Evolutionary conservation across 441 rosid species (phyloP).

Genomic region (Pelargonium myrrhifolium): DNA sequence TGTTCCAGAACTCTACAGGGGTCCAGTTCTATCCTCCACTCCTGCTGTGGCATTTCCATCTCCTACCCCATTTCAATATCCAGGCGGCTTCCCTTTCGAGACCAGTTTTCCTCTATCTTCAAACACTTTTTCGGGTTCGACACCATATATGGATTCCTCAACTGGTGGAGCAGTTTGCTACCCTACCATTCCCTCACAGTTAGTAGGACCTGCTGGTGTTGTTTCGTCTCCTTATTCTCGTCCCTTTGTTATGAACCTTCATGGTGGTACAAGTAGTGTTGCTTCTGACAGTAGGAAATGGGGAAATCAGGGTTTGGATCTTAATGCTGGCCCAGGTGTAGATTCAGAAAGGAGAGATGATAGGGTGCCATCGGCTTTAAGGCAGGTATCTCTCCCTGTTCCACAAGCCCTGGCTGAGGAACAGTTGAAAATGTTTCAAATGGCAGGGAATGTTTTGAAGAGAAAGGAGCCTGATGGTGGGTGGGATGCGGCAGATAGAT

Average conservation of each 20-base stretch:
- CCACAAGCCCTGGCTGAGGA: conserved; percentile 30
- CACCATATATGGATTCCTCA: conserved; percentile 32
- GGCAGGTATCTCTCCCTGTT: conserved; percentile 28
- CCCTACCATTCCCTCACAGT: conserved; percentile 32
- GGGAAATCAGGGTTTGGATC: conserved; percentile 33
- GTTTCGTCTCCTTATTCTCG: conserved; percentile 29
- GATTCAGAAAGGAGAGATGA: conserved; percentile 35
- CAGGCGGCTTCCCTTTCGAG: conserved; percentile 33
- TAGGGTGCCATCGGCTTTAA: conserved; percentile 16
- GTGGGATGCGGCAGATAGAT: conserved; percentile 27
- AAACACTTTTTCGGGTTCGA: conserved; percentile 29
- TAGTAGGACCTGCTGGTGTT: conserved; percentile 28
- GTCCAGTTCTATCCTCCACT: conserved; percentile 31
- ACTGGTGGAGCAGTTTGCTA: conserved; percentile 32
- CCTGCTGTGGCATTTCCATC: conserved; percentile 33
- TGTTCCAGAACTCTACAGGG: conserved; percentile 26
- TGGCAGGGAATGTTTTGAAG: conserved; percentile 22
- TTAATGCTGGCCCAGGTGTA: conserved; percentile 38
- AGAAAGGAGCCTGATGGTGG: conserved; percentile 46
- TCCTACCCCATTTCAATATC: conserved; percentile 33
- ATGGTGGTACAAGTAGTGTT: conserved; percentile 10
- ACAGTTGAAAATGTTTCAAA: conserved; percentile 31
- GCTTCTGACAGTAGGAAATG: conserved; percentile 32
- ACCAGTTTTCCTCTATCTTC: conserved; percentile 32
- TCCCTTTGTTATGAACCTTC: conserved; percentile 31